phyloP scores from a whole-genome alignment of 2,329 filamentous ascomycete species.

The Blastomyces percursus region DNA sequence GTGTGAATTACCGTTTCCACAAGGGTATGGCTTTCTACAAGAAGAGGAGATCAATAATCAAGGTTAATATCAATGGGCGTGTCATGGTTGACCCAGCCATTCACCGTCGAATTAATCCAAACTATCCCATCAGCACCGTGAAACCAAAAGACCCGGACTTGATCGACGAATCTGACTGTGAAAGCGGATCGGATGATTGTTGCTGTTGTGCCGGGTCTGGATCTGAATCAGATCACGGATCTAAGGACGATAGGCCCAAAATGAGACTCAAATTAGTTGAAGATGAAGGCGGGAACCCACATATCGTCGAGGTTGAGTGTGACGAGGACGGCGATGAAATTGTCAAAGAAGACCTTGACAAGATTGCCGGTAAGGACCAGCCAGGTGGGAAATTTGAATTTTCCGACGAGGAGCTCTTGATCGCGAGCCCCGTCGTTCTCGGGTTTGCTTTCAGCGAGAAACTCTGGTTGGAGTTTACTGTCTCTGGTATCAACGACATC shows the following conservation, averaged over 20 bases:
- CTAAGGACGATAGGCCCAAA: slow-evolving; percentile 28
- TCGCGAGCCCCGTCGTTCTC: slow-evolving; percentile 72
- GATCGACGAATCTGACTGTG: slow-evolving; percentile 35
- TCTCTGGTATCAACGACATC: slow-evolving; percentile 69
- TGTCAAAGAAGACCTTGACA: slow-evolving; percentile 48
- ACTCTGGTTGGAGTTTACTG: slow-evolving; percentile 77
- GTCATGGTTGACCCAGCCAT: slow-evolving; percentile 80
- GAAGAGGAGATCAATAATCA: slow-evolving; percentile 61
- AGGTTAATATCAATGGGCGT: slow-evolving; percentile 75
- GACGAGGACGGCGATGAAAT: slow-evolving; percentile 47
- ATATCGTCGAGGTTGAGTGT: slow-evolving; percentile 45
- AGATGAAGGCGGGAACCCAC: slow-evolving; percentile 42
- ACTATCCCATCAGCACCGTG: slow-evolving; percentile 67
- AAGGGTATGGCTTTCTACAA: slow-evolving; percentile 79
- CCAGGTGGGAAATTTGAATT: slow-evolving; percentile 44
- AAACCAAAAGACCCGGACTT: slow-evolving; percentile 59
- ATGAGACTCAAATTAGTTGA: slow-evolving; percentile 45
- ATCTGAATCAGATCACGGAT: slow-evolving; percentile 25
- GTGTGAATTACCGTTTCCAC: slow-evolving; percentile 72
- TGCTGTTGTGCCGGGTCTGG: slow-evolving; percentile 25
- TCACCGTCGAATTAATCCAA: slow-evolving; percentile 74
- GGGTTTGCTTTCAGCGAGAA: slow-evolving; percentile 85
- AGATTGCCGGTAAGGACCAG: slow-evolving; percentile 32
- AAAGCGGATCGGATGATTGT: slow-evolving; percentile 33
- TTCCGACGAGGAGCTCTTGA: slow-evolving; percentile 71